Conservation (phyloP, 192 early-diverging fungal species). For the Paraglomus brasilianum region DNA sequence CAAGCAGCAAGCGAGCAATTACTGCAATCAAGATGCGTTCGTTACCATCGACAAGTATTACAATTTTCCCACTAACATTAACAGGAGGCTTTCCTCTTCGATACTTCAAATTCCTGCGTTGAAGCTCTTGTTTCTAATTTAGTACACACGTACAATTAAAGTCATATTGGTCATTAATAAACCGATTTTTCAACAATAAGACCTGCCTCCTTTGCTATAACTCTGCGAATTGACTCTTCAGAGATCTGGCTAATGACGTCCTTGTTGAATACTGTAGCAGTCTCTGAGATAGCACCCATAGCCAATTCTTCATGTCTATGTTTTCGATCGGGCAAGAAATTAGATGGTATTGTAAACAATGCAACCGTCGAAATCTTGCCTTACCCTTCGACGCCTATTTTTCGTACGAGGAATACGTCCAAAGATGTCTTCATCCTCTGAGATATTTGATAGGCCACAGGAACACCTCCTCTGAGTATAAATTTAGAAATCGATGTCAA, state of each 20-base stretch:
- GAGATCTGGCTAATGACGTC: conserved; percentile 19
- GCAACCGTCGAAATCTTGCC: background rate
- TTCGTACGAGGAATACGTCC: conserved; percentile 33
- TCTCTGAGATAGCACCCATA: conserved; percentile 29
- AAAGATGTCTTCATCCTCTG: conserved; percentile 18
- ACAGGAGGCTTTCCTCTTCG: conserved; percentile 22
- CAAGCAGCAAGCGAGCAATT: background rate
- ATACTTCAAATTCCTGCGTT: conserved; percentile 24
- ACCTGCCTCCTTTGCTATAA: conserved; percentile 21
- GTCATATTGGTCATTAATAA: conserved; percentile 1
- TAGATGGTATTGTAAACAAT: background rate
- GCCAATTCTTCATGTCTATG: conserved; percentile 28
- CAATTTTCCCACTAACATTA: conserved; percentile 16
- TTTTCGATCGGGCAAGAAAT: background rate
- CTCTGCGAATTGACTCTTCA: conserved; percentile 27
- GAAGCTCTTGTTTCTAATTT: conserved; percentile 12
- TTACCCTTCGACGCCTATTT: conserved; percentile 32
- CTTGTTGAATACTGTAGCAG: conserved; percentile 8
- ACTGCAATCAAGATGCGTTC: no score
- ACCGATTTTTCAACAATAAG: background rate
- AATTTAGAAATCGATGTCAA: no score
- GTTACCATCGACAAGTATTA: conserved; percentile 32
- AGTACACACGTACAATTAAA: background rate
- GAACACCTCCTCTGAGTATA: conserved; percentile 26
- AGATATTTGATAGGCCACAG: conserved; percentile 29